A percentile compares a stretch with the other conserved stretches of the same genome.
Evolutionary conservation across 352 stramenopile species (phyloP).

Genomic region (Phytophthora idaei): DNA sequence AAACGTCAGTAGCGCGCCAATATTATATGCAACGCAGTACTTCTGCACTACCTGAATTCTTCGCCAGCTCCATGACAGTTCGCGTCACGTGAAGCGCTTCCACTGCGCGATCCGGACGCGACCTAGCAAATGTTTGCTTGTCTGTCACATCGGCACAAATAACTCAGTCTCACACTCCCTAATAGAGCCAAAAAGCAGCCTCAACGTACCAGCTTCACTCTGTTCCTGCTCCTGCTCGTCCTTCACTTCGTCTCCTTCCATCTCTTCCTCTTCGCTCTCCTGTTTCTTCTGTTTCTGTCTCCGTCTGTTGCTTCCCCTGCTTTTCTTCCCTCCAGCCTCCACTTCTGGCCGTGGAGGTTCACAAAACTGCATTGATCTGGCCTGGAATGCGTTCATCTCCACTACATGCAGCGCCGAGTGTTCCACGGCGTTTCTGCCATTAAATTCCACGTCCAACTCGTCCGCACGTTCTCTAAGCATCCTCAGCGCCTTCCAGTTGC

Average conservation of each 20-base stretch:
- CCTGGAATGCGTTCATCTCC: conserved; percentile 65
- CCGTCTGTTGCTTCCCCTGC: conserved; percentile 8
- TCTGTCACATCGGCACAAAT: conserved; percentile 28
- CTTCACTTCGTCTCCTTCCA: conserved; percentile 9
- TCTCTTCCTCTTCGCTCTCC: conserved; percentile 6
- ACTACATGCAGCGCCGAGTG: conserved; percentile 50
- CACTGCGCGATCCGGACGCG: conserved; percentile 34
- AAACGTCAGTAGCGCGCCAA: background rate
- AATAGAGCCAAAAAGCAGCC: background rate
- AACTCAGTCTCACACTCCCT: background rate
- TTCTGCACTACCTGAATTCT: conserved; percentile 30
- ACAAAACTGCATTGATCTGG: conserved; percentile 47
- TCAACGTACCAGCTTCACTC: conserved; percentile 46
- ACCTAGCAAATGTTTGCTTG: conserved; percentile 43
- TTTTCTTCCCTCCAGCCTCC: conserved; percentile 4
- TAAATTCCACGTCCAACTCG: conserved; percentile 35
- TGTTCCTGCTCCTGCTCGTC: conserved; percentile 20
- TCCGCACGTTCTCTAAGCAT: conserved; percentile 37
- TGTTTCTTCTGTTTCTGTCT: conserved; percentile 6
- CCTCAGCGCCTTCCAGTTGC: conserved; percentile 52
- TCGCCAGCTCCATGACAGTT: conserved; percentile 46
- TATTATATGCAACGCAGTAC: background rate
- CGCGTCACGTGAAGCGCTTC: conserved; percentile 40
- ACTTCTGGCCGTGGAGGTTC: conserved; percentile 32
- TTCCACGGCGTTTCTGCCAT: conserved; percentile 35